Base-by-base conservation (phyloP, 768 basidiomycete species). In the Boletus insuetus region DNA sequence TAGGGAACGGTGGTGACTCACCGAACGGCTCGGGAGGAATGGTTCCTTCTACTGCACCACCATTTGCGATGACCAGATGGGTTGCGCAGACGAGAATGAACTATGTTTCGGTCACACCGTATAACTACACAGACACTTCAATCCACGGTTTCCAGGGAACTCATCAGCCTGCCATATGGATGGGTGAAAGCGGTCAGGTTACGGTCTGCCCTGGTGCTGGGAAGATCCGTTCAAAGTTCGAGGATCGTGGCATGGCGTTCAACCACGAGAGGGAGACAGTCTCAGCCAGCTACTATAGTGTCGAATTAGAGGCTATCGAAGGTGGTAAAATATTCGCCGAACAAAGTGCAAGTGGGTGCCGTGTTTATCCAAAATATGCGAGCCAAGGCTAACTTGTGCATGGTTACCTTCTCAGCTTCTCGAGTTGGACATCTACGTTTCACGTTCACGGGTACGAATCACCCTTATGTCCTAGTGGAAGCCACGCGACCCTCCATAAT, bases 1-100 rank as follows among this genome's bases (percentile, higher is more conserved):
- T 89, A 45, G 88, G 88, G 11, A 89, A 87, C 58, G 86, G 85
- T 0, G 88, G 88, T 0, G 80, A 83, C 56, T 81, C 81, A 0
- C 87, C 88, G 1, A 83, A 88, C 60, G 81, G 79, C 2, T 84
- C 85, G 0, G 87, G 88, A 26, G 88, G 88, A 0, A 89, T 87
- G 86, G 88, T 90, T 45, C 87, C 88, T 0, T 85, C 84, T 9
- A 75, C 77, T n/a, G 84, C 82, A 6, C 88, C 89, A 4, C 91
- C 91, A 0, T 93, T 92, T 61, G 90, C 81, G 6, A 91, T 91
- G 89, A 91, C 89, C 0, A 80, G 91, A 32, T 91, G 91, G 90
- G 86, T 89, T 12, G 87, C 89, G 0, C 87, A 89, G 69, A 91
- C 87, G 10, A 80, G 87, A 54, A 74, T 82, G 53, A 90, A 89